These are phyloP conservation scores for Austroboletus festivus DNA, from an alignment of 768 basidiomycete genomes.

Conservation along the genomic window DNA sequence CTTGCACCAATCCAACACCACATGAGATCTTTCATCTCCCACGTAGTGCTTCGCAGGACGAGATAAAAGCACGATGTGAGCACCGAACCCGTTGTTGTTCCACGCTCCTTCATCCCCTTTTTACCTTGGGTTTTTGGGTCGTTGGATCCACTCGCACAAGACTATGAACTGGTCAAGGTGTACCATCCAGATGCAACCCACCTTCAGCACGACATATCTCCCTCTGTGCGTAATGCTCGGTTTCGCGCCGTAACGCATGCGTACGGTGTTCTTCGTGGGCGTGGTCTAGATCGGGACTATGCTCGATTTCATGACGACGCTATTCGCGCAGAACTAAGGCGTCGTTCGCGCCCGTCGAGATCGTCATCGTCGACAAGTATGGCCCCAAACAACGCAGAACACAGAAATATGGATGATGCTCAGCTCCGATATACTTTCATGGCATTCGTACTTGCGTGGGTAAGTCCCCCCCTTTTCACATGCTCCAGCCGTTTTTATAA, in stretches of 20 bases:
- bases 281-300: neutral
- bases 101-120: neutral
- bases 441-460: conserved; percentile 12
- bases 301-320: conserved; percentile 32
- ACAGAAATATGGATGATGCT: neutral
- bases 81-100: neutral
- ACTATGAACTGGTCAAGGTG: conserved; percentile 69
- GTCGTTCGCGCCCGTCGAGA: conserved; percentile 35
- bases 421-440: conserved; percentile 13
- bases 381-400: neutral
- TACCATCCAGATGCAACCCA: conserved; percentile 67
- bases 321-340: conserved; percentile 50
- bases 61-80: conserved; percentile 70
- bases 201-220: conserved; percentile 37
- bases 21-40: conserved; percentile 73
- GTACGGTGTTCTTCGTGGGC: conserved; percentile 44
- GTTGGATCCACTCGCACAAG: conserved; percentile 32
- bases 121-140: neutral
- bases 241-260: conserved; percentile 66
- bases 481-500: neutral
- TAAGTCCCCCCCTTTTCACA: conserved; percentile 2
- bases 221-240: conserved; percentile 48
- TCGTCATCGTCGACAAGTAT: conserved; percentile 26
- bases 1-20: conserved; percentile 52
- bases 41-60: conserved; percentile 47